phyloP scores from a whole-genome alignment of 192 early-diverging fungal species.

The Entophlyctis helioformis region DNA sequence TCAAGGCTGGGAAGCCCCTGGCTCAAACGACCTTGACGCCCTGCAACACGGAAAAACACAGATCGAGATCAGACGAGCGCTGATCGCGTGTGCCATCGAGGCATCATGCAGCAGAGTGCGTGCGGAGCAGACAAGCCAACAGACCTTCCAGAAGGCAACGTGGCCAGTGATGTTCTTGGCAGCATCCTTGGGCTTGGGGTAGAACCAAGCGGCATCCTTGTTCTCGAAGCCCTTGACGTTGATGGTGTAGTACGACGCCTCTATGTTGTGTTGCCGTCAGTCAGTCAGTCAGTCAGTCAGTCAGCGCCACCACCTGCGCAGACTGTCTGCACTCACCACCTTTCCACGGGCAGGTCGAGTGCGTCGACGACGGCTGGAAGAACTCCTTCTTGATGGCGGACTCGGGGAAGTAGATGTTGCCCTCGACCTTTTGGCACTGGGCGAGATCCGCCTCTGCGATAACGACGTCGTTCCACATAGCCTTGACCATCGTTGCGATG shows the following conservation, averaged over 20 bases:
- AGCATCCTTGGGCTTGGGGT: slow-evolving; percentile 29
- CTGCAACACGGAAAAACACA: too few species aligned
- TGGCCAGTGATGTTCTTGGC: slow-evolving; percentile 27
- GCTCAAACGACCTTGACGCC: too few species aligned
- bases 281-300: not conserved
- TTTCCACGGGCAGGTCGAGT: slow-evolving; percentile 33
- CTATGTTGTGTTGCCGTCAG: not conserved
- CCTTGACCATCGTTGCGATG: too few species aligned
- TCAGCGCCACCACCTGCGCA: not conserved
- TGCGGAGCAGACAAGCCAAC: slow-evolving; percentile 7
- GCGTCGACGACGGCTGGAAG: slow-evolving; percentile 18
- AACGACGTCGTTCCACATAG: too few species aligned
- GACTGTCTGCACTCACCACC: slow-evolving; percentile 10
- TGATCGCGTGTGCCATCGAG: too few species aligned
- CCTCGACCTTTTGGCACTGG: slow-evolving; percentile 29
- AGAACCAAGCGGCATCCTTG: slow-evolving; percentile 34
- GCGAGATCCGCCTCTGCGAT: too few species aligned
- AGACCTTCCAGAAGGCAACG: slow-evolving; percentile 38
- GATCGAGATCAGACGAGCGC: too few species aligned
- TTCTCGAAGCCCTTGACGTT: slow-evolving; percentile 33
- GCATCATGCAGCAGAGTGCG: too few species aligned
- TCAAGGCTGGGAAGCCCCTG: too few species aligned
- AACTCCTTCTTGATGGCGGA: slow-evolving; percentile 22
- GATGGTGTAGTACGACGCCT: slow-evolving; percentile 22
- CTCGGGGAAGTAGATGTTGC: slow-evolving; percentile 25